Percentiles rank a stretch among this genome's conserved stretches.
phyloP scores from a whole-genome alignment of 345 rosid genomes.

The Lepidium sativum region DNA sequence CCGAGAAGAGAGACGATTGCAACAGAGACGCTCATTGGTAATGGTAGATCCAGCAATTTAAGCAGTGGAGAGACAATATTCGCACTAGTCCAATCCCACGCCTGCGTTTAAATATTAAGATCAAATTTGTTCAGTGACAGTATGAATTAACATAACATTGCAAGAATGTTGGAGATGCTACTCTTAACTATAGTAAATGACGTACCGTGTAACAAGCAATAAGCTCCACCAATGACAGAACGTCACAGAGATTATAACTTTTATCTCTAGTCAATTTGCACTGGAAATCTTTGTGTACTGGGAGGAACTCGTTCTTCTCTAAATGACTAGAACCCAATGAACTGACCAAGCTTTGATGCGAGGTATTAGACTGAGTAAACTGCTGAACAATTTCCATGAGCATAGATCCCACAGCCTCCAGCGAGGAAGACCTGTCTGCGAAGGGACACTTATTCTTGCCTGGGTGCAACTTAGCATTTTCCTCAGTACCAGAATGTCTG shows the following conservation, averaged over 20 bases:
- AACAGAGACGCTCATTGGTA: conserved; percentile 27
- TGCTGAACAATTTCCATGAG: conserved; percentile 44
- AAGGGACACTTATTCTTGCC: conserved; percentile 57
- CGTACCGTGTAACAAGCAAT: conserved; percentile 62
- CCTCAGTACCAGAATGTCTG: conserved; percentile 4
- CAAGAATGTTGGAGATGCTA: neutral
- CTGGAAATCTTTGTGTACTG: conserved; percentile 12
- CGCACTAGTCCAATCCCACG: conserved; percentile 62
- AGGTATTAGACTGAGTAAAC: conserved; percentile 23
- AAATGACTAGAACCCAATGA: conserved; percentile 17
- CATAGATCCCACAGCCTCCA: conserved; percentile 33
- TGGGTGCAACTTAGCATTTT: conserved; percentile 20
- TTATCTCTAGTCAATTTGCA: conserved; percentile 20
- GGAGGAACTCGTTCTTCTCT: conserved; percentile 21
- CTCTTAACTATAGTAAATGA: neutral
- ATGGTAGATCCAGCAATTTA: conserved; percentile 36
- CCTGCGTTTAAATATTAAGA: conserved; percentile 32
- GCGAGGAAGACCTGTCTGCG: conserved; percentile 39
- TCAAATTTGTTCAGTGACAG: neutral
- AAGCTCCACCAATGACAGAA: conserved; percentile 62
- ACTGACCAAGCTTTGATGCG: conserved; percentile 21
- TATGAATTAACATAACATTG: neutral
- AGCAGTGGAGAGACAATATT: conserved; percentile 47
- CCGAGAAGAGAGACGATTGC: conserved; percentile 63
- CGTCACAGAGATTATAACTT: conserved; percentile 32